Evolutionary conservation across 306 rosid genomes (phyloP).

Genomic region (Quercus ilex): DNA sequence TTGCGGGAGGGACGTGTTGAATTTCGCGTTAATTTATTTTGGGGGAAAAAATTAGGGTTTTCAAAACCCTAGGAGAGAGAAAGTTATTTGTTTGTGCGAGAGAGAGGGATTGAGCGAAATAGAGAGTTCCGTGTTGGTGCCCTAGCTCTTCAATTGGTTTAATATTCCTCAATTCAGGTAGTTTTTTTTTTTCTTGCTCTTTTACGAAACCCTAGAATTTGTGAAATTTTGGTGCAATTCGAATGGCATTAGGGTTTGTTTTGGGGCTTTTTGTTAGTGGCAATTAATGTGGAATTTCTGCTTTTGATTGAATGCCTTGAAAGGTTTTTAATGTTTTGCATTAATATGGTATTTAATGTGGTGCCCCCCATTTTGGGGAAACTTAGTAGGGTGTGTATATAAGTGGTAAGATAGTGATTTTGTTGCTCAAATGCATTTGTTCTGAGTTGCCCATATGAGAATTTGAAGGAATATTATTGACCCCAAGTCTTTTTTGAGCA

Average conservation of each 20-base stretch:
- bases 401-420: slow-evolving; percentile 28
- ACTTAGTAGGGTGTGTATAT: slow-evolving; percentile 23
- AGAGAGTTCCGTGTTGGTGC: slow-evolving; percentile 31
- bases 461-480: slow-evolving; percentile 40
- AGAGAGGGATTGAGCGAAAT: slow-evolving; percentile 6
- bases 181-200: slow-evolving; percentile 9
- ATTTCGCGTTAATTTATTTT: slow-evolving; percentile 31
- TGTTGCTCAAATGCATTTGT: slow-evolving; percentile 24
- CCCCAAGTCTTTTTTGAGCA: slow-evolving; percentile 41
- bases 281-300: slow-evolving; percentile 16
- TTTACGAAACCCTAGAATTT: slow-evolving; percentile 79
- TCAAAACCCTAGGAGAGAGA: slow-evolving; percentile 91
- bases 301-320: slow-evolving; percentile 31
- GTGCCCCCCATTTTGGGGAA: slow-evolving; percentile 22
- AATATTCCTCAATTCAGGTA: slow-evolving; percentile 55
- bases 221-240: slow-evolving; percentile 39
- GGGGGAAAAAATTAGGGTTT: slow-evolving; percentile 9
- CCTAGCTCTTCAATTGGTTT: slow-evolving; percentile 50
- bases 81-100: slow-evolving; percentile 8
- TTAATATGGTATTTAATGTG: slow-evolving; percentile 33
- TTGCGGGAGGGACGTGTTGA: slow-evolving; percentile 35
- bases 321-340: slow-evolving; percentile 16
- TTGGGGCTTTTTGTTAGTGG: slow-evolving; percentile 16
- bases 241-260: slow-evolving; percentile 50
- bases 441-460: slow-evolving; percentile 15